phyloP scores from a whole-genome alignment of 768 basidiomycete species.

The Lactarius tabidus region DNA sequence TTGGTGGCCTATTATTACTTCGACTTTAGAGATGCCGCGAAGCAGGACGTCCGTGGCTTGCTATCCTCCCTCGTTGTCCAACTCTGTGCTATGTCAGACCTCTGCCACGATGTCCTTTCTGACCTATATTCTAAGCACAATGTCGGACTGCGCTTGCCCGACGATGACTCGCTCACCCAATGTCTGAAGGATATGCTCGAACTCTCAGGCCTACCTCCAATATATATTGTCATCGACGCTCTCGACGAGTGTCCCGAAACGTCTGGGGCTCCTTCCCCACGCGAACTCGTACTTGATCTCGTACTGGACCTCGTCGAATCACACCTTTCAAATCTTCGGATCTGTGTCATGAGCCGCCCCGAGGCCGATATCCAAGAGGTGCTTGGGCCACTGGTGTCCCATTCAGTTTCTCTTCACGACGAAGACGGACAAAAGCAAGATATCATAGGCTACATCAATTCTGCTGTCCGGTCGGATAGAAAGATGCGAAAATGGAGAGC shows the following conservation, averaged over 20 bases:
- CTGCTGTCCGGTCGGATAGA: neutral
- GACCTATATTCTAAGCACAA: neutral
- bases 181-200: conserved; percentile 10
- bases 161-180: neutral
- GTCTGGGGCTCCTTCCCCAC: neutral
- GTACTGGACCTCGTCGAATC: neutral
- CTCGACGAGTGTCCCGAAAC: conserved; percentile 12
- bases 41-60: conserved; percentile 1
- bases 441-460: conserved; percentile 1
- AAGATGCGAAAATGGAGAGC: neutral
- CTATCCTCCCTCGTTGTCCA: neutral
- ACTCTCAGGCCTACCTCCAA: neutral
- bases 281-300: neutral
- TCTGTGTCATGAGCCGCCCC: conserved; percentile 7
- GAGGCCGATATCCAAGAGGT: neutral
- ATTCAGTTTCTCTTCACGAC: conserved; percentile 6
- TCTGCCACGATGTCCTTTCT: neutral
- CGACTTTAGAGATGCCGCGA: neutral
- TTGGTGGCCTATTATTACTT: conserved; percentile 2
- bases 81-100: neutral
- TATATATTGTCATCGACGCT: conserved; percentile 3
- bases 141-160: neutral
- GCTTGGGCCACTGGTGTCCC: neutral
- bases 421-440: conserved; percentile 2
- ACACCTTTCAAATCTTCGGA: neutral